These are phyloP conservation scores for Lasiodiplodia theobromae DNA, from an alignment of 2,329 filamentous ascomycete species.

Conservation along the genomic window DNA sequence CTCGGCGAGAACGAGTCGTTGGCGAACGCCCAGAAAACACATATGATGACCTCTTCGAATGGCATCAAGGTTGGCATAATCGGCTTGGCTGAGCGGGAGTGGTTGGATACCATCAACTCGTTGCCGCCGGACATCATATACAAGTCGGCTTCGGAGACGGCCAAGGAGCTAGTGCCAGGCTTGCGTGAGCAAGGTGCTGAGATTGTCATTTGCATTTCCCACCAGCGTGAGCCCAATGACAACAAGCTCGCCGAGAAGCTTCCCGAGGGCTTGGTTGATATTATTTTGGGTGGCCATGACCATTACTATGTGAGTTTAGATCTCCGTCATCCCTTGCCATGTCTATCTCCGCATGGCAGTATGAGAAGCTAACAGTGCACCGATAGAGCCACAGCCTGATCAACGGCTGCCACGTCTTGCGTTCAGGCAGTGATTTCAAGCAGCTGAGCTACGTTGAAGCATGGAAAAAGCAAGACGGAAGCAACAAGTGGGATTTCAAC, in stretches of 20 bases:
- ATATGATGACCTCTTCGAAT: conserved; percentile 80
- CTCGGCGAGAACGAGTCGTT: conserved; percentile 78
- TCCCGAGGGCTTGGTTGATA: conserved; percentile 76
- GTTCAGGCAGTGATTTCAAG: conserved; percentile 91
- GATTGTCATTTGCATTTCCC: conserved; percentile 81
- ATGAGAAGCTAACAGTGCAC: neutral
- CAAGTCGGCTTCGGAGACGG: conserved; percentile 77
- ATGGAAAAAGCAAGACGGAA: conserved; percentile 60
- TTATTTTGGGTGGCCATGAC: conserved; percentile 88
- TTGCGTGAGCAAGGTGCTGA: conserved; percentile 81
- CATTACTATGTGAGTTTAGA: conserved; percentile 73
- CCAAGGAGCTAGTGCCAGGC: conserved; percentile 74
- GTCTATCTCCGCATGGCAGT: neutral
- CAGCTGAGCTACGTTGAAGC: conserved; percentile 88
- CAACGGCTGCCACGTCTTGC: conserved; percentile 82
- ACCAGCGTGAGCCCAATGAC: conserved; percentile 89
- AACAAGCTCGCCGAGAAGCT: conserved; percentile 79
- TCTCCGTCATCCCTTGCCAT: neutral
- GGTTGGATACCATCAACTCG: conserved; percentile 87
- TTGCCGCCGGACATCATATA: conserved; percentile 84
- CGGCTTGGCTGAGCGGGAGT: conserved; percentile 85
- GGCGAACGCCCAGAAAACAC: conserved; percentile 76
- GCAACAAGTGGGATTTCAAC: conserved; percentile 75
- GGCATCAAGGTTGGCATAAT: conserved; percentile 87
- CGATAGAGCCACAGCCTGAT: conserved; percentile 66